Conservation (phyloP, 163 green algal genomes). For the Coccomyxa subellipsoidea region DNA sequence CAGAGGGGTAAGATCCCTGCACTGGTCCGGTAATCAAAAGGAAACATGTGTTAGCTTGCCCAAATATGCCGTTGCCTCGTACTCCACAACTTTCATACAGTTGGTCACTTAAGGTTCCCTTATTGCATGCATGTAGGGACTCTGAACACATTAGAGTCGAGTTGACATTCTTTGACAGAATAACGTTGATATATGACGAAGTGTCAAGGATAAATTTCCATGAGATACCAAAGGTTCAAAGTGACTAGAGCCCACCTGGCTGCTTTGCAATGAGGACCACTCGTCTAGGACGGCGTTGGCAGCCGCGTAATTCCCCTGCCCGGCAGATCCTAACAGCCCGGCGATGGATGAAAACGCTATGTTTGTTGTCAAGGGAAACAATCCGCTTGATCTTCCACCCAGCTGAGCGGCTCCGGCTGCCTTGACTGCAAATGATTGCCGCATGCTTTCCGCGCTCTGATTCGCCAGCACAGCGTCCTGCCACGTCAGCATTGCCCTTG, state of each 20-base stretch:
- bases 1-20: too few species aligned
- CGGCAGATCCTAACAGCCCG: slow-evolving; percentile 37
- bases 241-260: neutral
- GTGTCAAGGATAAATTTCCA: neutral
- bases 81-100: too few species aligned
- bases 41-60: neutral
- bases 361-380: neutral
- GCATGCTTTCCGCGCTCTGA: slow-evolving; percentile 36
- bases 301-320: slow-evolving; percentile 62
- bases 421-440: slow-evolving; percentile 37
- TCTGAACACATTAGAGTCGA: too few species aligned
- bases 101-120: too few species aligned
- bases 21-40: too few species aligned
- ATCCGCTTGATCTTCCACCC: slow-evolving; percentile 12
- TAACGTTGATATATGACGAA: too few species aligned
- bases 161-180: too few species aligned
- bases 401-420: neutral
- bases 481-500: neutral
- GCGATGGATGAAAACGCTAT: slow-evolving; percentile 50
- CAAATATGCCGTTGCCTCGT: too few species aligned
- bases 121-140: too few species aligned
- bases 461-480: neutral
- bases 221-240: neutral
- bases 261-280: neutral
- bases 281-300: slow-evolving; percentile 37